phyloP scores from a whole-genome alignment of 2,329 filamentous ascomycete species.

The Zymoseptoria crescenta region DNA sequence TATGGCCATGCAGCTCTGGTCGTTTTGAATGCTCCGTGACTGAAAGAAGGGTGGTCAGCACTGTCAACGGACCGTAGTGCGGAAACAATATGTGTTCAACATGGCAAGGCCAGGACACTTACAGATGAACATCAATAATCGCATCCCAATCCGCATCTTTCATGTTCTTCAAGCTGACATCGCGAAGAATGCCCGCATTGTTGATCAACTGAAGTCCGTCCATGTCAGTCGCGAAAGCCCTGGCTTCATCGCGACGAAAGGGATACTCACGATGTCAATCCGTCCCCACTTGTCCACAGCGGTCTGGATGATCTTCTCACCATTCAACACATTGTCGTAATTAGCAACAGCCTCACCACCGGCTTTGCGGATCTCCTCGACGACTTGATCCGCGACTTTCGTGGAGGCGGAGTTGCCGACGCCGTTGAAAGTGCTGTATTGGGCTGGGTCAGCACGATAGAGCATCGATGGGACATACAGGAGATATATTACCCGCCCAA shows the following conservation, averaged over 20 bases:
- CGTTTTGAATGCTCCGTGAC: constrained; percentile 80
- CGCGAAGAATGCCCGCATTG: constrained; percentile 89
- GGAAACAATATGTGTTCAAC: too few species aligned
- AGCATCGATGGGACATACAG: neutral
- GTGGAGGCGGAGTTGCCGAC: constrained; percentile 72
- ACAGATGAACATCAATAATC: constrained; percentile 81
- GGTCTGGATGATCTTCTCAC: constrained; percentile 85
- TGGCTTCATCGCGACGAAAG: too few species aligned
- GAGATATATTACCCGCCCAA: constrained; percentile 50
- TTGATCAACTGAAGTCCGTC: constrained; percentile 54
- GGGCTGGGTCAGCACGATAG: neutral
- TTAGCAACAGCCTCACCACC: constrained; percentile 94
- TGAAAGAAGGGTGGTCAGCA: neutral
- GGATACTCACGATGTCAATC: constrained; percentile 70
- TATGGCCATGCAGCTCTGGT: constrained; percentile 98
- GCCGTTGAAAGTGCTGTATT: constrained; percentile 66
- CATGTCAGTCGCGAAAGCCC: too few species aligned
- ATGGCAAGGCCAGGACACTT: too few species aligned
- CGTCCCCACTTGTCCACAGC: constrained; percentile 72
- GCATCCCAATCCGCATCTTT: constrained; percentile 92
- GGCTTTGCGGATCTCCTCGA: constrained; percentile 70
- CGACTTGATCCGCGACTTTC: constrained; percentile 65
- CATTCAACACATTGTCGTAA: constrained; percentile 87
- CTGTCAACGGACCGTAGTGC: too few species aligned
- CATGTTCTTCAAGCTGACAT: constrained; percentile 97